phyloP scores from a whole-genome alignment of 805 yeast species.

The Millerozyma acaciae region DNA sequence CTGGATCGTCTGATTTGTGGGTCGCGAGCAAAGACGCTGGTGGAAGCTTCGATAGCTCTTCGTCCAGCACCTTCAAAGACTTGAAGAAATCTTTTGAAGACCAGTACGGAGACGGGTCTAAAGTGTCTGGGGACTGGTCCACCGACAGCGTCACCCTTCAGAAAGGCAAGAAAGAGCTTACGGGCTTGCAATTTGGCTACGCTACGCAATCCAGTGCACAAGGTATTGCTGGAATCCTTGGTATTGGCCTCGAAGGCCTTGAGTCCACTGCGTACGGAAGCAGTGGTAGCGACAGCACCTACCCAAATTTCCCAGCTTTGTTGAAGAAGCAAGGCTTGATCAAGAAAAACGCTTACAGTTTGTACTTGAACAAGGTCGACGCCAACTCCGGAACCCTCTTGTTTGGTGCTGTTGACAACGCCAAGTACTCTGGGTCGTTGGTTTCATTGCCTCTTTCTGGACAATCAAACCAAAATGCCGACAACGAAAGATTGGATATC shows the following conservation, averaged over 20 bases:
- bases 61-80: neutral
- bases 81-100: neutral
- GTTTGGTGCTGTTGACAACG: slow-evolving; percentile 12
- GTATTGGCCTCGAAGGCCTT: slow-evolving; percentile 8
- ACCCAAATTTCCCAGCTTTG: slow-evolving; percentile 25
- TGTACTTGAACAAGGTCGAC: slow-evolving; percentile 13
- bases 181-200: neutral
- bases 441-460: neutral
- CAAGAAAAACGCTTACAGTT: slow-evolving; percentile 21
- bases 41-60: neutral
- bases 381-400: slow-evolving; percentile 7
- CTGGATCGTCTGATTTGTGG: slow-evolving; percentile 27
- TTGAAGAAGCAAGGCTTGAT: slow-evolving; percentile 20
- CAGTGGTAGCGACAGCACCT: slow-evolving; percentile 6
- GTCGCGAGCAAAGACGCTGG: slow-evolving; percentile 19
- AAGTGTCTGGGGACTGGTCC: neutral
- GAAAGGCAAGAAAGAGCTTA: neutral
- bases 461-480: neutral
- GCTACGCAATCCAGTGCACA: no score
- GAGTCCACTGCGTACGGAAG: slow-evolving; percentile 8
- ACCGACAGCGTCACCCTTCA: neutral
- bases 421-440: slow-evolving; percentile 10
- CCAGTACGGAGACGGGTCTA: slow-evolving; percentile 1
- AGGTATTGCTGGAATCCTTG: slow-evolving; percentile 27
- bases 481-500: neutral